phyloP scores from a whole-genome alignment of 192 early-diverging fungal genomes.

The Coemansia sp. region DNA sequence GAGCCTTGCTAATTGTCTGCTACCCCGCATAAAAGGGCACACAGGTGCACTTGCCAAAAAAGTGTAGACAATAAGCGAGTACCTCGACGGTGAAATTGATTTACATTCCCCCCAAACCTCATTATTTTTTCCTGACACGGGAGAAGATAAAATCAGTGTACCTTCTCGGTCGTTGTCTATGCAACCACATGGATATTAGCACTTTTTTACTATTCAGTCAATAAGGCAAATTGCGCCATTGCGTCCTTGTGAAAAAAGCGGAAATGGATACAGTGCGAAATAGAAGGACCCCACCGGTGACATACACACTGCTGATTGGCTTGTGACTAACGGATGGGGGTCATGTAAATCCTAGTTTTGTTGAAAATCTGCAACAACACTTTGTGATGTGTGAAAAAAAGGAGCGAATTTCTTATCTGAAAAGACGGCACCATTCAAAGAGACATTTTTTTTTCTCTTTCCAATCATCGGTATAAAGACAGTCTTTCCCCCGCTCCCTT shows the following conservation, averaged over 20 bases:
- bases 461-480: neutral
- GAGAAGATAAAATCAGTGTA: neutral
- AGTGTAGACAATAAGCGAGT: neutral
- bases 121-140: neutral
- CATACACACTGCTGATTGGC: conserved; percentile 10
- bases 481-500: neutral
- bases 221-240: neutral
- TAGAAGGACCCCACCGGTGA: neutral
- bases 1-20: neutral
- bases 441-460: no score
- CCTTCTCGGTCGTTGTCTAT: conserved; percentile 1
- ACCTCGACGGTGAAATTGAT: neutral
- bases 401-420: neutral
- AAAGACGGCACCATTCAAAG: neutral
- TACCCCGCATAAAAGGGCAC: neutral
- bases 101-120: neutral
- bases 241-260: neutral
- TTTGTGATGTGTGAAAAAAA: neutral
- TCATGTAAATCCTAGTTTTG: neutral
- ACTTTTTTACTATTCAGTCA: neutral
- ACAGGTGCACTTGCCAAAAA: neutral
- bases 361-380: no score
- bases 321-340: conserved; percentile 4
- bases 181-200: neutral
- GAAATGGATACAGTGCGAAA: neutral